These are phyloP conservation scores for Coniochaeta sp. DNA, from an alignment of 2,329 filamentous ascomycete species.

Conservation along the genomic window DNA sequence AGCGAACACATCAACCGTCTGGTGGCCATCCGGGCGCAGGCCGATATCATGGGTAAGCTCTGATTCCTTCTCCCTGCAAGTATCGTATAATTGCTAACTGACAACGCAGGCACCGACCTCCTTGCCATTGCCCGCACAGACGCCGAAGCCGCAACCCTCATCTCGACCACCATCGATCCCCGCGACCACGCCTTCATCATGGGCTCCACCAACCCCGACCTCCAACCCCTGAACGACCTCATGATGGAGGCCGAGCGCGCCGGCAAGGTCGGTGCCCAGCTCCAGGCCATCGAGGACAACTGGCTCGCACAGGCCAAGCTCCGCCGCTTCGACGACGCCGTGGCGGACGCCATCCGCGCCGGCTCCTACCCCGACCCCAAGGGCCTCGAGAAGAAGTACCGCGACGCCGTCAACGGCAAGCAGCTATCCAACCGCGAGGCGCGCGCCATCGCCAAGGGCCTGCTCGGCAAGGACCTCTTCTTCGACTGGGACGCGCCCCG, in stretches of 20 bases:
- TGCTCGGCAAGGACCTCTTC: slow-evolving; percentile 75
- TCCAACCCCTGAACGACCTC: slow-evolving; percentile 81
- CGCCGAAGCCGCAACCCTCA: slow-evolving; percentile 94
- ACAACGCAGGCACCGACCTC: slow-evolving; percentile 62
- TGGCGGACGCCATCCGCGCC: slow-evolving; percentile 71
- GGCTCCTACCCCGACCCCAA: slow-evolving; percentile 63
- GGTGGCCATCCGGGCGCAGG: slow-evolving; percentile 92
- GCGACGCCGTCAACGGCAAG: slow-evolving; percentile 67
- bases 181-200: slow-evolving; percentile 93
- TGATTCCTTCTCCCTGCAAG: neutral
- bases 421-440: slow-evolving; percentile 64
- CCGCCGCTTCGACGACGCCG: slow-evolving; percentile 86
- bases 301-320: slow-evolving; percentile 77
- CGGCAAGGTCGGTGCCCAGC: slow-evolving; percentile 71
- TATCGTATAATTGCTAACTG: neutral
- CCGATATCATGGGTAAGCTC: slow-evolving; percentile 85
- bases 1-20: slow-evolving; percentile 97
- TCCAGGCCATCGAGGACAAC: slow-evolving; percentile 87
- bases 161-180: slow-evolving; percentile 92
- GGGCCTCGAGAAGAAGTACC: slow-evolving; percentile 60
- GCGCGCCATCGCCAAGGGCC: slow-evolving; percentile 66
- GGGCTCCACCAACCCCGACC: slow-evolving; percentile 76
- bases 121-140: slow-evolving; percentile 90
- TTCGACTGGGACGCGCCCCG: slow-evolving; percentile 95
- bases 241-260: slow-evolving; percentile 79